These are phyloP conservation scores for Albatrellus ellisii DNA, from an alignment of 768 basidiomycete genomes.

Conservation along the genomic window DNA sequence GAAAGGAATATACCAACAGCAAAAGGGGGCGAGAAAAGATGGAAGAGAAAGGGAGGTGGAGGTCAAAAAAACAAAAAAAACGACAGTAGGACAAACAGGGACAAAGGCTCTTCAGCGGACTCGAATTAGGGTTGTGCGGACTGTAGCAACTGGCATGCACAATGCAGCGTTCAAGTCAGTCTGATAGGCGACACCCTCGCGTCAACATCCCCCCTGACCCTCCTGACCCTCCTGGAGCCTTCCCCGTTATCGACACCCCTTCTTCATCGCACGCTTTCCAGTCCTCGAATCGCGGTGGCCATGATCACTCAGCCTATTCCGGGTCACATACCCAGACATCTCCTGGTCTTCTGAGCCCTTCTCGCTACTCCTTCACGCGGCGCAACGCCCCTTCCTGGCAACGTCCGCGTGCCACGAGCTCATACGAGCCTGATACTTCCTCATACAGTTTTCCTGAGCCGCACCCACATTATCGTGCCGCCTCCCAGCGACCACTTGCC, in stretches of 20 bases:
- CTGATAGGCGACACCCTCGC: not conserved
- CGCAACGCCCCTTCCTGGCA: slow-evolving; percentile 4
- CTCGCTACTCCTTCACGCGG: not conserved
- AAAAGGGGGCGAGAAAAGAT: not conserved
- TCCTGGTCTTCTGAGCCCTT: not conserved
- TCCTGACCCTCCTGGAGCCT: not conserved
- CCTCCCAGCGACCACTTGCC: slow-evolving; percentile 22
- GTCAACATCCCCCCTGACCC: slow-evolving; percentile 2
- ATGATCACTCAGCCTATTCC: not conserved
- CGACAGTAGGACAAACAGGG: too few relatives aligned
- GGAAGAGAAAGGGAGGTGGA: not conserved
- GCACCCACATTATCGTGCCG: slow-evolving; percentile 33
- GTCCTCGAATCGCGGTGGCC: not conserved
- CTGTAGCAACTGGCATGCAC: not conserved
- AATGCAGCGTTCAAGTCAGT: slow-evolving; percentile 1
- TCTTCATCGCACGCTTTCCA: not conserved
- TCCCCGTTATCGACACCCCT: not conserved
- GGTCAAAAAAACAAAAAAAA: too few relatives aligned
- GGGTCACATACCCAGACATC: not conserved
- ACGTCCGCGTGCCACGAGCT: slow-evolving; percentile 11
- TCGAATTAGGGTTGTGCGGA: not conserved
- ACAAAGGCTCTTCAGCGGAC: not conserved
- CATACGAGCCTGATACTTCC: slow-evolving; percentile 11
- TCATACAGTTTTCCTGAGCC: slow-evolving; percentile 38
- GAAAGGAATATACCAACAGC: not conserved